Conservation (phyloP, 768 basidiomycete genomes). For the Kwoniella heveanensis region DNA sequence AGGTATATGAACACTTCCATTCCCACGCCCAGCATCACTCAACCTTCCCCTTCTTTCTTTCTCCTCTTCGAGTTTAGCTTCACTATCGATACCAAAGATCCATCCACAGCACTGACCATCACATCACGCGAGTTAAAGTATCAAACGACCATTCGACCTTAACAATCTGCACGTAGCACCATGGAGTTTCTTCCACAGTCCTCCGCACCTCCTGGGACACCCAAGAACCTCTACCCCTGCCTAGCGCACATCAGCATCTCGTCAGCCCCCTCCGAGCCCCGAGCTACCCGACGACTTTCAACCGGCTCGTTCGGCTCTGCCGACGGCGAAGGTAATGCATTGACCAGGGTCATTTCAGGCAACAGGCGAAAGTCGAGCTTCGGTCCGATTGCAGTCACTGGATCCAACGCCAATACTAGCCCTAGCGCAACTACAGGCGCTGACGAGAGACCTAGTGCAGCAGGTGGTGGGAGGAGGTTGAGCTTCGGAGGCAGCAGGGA, state of each 20-base stretch:
- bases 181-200: slow-evolving; percentile 40
- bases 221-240: slow-evolving; percentile 49
- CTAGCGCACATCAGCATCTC: slow-evolving; percentile 43
- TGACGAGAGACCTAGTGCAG: neutral
- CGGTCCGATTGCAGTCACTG: slow-evolving; percentile 10
- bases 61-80: neutral
- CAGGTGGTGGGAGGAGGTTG: slow-evolving; percentile 6
- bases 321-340: slow-evolving; percentile 26
- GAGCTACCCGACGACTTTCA: slow-evolving; percentile 33
- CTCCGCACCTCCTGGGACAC: slow-evolving; percentile 7
- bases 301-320: slow-evolving; percentile 26
- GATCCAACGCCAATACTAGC: slow-evolving; percentile 2
- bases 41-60: neutral
- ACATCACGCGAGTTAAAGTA: too few relatives aligned
- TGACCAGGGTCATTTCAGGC: slow-evolving; percentile 40
- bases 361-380: slow-evolving; percentile 37
- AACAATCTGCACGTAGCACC: too few relatives aligned
- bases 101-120: neutral
- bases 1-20: neutral
- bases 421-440: slow-evolving; percentile 5
- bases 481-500: slow-evolving; percentile 2
- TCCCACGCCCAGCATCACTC: neutral
- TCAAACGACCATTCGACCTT: too few relatives aligned
- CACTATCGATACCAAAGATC: neutral
- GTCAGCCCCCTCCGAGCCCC: slow-evolving; percentile 16